Evolutionary conservation across 805 yeast species (phyloP).

Genomic region (Candida nonsorbophila): DNA sequence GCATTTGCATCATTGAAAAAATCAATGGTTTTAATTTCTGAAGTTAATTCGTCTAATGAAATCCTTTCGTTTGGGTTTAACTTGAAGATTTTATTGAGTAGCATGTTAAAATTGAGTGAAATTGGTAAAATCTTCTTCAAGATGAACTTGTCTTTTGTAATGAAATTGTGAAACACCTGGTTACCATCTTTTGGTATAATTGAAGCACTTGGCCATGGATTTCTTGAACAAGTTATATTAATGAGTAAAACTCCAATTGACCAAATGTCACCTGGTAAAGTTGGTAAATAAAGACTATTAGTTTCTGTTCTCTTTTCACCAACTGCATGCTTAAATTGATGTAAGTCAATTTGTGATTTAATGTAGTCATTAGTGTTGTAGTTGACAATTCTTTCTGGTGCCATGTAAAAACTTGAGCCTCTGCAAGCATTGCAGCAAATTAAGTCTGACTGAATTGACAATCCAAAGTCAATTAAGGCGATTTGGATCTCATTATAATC

Average conservation of each 20-base stretch:
- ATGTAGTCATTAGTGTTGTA: slow-evolving; percentile 27
- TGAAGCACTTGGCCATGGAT: slow-evolving; percentile 87
- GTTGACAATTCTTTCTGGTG: slow-evolving; percentile 73
- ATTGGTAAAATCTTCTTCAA: slow-evolving; percentile 69
- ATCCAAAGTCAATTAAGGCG: slow-evolving; percentile 82
- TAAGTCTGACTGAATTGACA: slow-evolving; percentile 58
- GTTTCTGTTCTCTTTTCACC: slow-evolving; percentile 1
- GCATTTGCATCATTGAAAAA: slow-evolving; percentile 24
- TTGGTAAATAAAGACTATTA: slow-evolving; percentile 43
- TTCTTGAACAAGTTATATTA: slow-evolving; percentile 75
- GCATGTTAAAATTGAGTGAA: slow-evolving; percentile 51
- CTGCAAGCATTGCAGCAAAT: slow-evolving; percentile 71
- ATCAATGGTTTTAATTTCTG: slow-evolving; percentile 28
- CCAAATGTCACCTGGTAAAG: slow-evolving; percentile 78
- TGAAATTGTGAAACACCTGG: slow-evolving; percentile 58
- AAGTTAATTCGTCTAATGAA: slow-evolving; percentile 31
- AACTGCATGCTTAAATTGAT: slow-evolving; percentile 16
- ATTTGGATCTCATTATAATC: slow-evolving; percentile 48
- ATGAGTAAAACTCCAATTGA: slow-evolving; percentile 76
- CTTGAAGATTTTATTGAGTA: slow-evolving; percentile 42
- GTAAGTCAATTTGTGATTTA: slow-evolving; percentile 23
- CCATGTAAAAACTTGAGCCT: slow-evolving; percentile 89
- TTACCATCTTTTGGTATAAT: slow-evolving; percentile 43
- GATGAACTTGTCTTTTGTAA: slow-evolving; percentile 48
- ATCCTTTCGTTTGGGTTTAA: slow-evolving; percentile 48